Conservation (phyloP, 2,329 filamentous ascomycete species). For the Cordyceps farinosa region DNA sequence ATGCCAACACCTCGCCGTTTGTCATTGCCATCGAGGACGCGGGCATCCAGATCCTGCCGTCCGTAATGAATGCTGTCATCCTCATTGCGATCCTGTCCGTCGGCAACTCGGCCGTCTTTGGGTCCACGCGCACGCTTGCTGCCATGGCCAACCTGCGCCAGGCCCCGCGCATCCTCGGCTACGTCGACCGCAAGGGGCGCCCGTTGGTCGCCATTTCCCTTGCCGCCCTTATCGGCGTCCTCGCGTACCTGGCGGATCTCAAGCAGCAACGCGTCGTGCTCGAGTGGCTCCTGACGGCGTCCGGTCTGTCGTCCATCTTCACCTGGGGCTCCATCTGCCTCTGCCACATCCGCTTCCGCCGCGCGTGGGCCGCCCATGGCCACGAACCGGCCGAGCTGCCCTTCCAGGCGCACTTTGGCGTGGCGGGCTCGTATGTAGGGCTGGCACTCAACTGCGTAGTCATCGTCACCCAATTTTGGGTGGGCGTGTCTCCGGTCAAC, state of each 20-base stretch:
- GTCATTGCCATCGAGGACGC: constrained; percentile 80
- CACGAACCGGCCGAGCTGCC: constrained; percentile 67
- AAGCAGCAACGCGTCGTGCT: constrained; percentile 59
- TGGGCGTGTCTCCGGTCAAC: constrained; percentile 66
- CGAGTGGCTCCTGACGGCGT: constrained; percentile 67
- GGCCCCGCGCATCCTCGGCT: constrained; percentile 66
- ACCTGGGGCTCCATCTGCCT: constrained; percentile 65
- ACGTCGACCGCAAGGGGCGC: constrained; percentile 72
- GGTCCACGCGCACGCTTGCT: constrained; percentile 76
- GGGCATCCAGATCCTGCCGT: constrained; percentile 69
- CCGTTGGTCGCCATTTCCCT: constrained; percentile 65
- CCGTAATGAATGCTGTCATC: constrained; percentile 83
- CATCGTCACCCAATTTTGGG: constrained; percentile 76
- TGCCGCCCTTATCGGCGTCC: constrained; percentile 60
- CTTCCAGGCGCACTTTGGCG: constrained; percentile 68
- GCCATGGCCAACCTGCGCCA: constrained; percentile 78
- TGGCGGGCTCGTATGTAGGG: constrained; percentile 74
- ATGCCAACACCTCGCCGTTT: constrained; percentile 70
- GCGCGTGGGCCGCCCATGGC: constrained; percentile 56
- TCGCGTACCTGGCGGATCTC: constrained; percentile 67
- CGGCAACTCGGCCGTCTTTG: constrained; percentile 80
- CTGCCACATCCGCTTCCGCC: constrained; percentile 62
- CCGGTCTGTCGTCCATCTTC: constrained; percentile 65
- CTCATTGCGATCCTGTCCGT: constrained; percentile 82
- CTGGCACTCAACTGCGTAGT: constrained; percentile 68